Base-by-base conservation (phyloP, 441 rosid genomes). In the Codiaeum variegatum region DNA sequence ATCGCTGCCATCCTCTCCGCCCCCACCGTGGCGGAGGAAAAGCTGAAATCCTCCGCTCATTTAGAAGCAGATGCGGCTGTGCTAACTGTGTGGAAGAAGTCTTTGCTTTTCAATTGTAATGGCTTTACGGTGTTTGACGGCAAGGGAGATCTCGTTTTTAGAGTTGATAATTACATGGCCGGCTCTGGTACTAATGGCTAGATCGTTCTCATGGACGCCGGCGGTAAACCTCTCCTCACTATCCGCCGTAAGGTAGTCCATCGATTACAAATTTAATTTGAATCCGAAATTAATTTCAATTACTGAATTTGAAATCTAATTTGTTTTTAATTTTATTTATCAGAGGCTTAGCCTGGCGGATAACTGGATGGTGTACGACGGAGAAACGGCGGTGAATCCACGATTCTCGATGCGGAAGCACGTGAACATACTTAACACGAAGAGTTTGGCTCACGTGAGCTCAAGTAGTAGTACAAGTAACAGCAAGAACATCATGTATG, bases 41-140 rank as follows among this genome's bases (percentile, higher is more conserved):
- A 36, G 18, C 51, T 56, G 24, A 71, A 38, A 65, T 36, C 67
- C 18, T 24, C 73, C 4, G 16, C 64, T 38, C 36, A 59, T 0
- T 28, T 42, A 12, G 76, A 61, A 9, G n/a, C 62, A 0, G 83
- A 71, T 38, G 74, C 79, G 26, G 75, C 77, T 34, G 85, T 82
- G 26, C 72, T 94, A n/a, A 94, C 97, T 21, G 98, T 94, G 60
- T 94, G 98, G 98, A 90, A 82, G 84, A 94, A 94, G 77, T 94
- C 98, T 1, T 83, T 94, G 76, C 86, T 94, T 32, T 90, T 94
- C 81, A 92, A 89, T 81, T 90, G 98, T 78, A 88, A 88, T 31
- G 98, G 98, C 10, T 94, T 88, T 73, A 90, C 98, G 3, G 98
- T 94, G 59, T 92, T 75, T 40, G 97, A 90, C 70, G 62, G 84